Conservation (phyloP, 192 early-diverging fungal genomes). For the Anaeromyces robustus region DNA sequence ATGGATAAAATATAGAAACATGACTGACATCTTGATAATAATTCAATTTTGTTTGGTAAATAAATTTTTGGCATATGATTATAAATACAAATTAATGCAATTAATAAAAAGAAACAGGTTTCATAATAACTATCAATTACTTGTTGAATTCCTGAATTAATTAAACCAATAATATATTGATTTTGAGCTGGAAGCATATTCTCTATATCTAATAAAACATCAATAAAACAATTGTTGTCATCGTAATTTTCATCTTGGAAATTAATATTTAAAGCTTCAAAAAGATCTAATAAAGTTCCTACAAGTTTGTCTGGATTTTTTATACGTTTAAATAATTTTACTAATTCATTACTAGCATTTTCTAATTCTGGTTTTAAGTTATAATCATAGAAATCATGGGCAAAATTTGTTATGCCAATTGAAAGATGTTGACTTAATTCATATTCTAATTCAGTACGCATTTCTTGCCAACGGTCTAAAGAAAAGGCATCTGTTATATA, state of each 20-base stretch:
- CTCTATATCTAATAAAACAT: neutral
- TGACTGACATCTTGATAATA: neutral
- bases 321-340: neutral
- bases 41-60: neutral
- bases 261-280: neutral
- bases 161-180: neutral
- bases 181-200: neutral
- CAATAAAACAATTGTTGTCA: neutral
- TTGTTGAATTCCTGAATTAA: neutral
- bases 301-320: neutral
- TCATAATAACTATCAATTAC: neutral
- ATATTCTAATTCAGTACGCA: neutral
- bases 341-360: neutral
- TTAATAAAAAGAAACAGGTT: neutral
- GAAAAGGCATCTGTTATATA: neutral
- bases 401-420: neutral
- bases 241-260: neutral
- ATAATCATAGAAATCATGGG: neutral
- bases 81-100: neutral
- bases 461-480: neutral
- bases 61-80: neutral
- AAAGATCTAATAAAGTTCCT: neutral
- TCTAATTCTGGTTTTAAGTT: neutral
- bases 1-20: neutral
- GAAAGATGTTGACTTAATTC: neutral